These are phyloP conservation scores for Penicillium cinerascens DNA, from an alignment of 495 filamentous ascomycete species.

Conservation along the genomic window DNA sequence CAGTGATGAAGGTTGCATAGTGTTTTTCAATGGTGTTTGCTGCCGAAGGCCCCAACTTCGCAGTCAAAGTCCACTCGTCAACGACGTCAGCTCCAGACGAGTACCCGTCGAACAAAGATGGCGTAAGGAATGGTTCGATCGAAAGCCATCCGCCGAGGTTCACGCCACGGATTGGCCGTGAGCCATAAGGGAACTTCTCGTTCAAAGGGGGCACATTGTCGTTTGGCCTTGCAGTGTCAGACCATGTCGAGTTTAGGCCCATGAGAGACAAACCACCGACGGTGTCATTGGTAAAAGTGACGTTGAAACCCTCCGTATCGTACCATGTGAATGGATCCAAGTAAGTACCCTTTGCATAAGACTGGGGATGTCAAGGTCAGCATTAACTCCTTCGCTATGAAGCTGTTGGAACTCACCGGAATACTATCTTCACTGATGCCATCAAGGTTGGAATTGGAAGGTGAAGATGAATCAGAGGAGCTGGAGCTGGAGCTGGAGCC, in stretches of 20 bases:
- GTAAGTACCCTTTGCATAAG: conserved; percentile 64
- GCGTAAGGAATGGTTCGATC: conserved; percentile 92
- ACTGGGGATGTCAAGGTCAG: conserved; percentile 14
- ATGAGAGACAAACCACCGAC: conserved; percentile 85
- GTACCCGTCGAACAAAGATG: conserved; percentile 78
- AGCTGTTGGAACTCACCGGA: conserved; percentile 41
- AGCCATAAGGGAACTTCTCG: conserved; percentile 66
- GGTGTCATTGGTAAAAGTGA: conserved; percentile 83
- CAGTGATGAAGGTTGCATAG: conserved; percentile 82
- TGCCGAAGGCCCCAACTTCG: conserved; percentile 59
- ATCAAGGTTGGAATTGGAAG: conserved; percentile 55
- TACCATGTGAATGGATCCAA: conserved; percentile 93
- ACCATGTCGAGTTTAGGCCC: conserved; percentile 83
- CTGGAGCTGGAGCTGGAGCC: conserved; percentile 21
- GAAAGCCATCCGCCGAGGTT: conserved; percentile 95
- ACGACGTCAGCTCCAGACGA: conserved; percentile 59
- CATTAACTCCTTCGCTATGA: not conserved
- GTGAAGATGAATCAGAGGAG: conserved; percentile 27
- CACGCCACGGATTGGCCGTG: conserved; percentile 77
- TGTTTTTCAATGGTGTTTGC: conserved; percentile 76
- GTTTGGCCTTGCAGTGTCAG: conserved; percentile 78
- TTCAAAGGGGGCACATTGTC: conserved; percentile 74
- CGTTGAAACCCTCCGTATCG: conserved; percentile 86
- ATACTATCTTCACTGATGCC: conserved; percentile 59
- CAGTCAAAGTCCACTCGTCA: conserved; percentile 82